phyloP scores from a whole-genome alignment of 768 basidiomycete species.

The Scleroderma bovista region DNA sequence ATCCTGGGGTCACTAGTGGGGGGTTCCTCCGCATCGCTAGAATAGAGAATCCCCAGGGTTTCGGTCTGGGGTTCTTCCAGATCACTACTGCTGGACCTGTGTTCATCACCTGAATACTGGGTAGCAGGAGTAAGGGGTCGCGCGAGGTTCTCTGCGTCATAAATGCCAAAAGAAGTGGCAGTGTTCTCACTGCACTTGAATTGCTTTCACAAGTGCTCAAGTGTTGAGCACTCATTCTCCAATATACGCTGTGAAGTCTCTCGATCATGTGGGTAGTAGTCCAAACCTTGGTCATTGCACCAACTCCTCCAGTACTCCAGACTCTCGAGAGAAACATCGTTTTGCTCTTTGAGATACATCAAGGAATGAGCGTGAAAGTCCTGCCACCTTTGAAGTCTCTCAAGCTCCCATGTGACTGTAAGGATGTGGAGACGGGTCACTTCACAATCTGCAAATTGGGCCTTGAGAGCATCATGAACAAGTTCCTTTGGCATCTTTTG shows the following conservation, averaged over 20 bases:
- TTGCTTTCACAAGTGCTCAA: background rate
- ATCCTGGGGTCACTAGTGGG: too few species aligned
- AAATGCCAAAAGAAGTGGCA: background rate
- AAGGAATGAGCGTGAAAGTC: background rate
- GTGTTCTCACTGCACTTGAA: background rate
- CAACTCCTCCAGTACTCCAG: background rate
- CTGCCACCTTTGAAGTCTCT: background rate
- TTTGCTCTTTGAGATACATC: background rate
- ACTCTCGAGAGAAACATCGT: too few species aligned
- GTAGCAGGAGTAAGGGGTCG: too few species aligned
- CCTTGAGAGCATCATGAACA: background rate
- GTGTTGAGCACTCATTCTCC: background rate
- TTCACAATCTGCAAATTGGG: background rate
- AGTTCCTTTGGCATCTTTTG: background rate
- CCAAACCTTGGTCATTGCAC: background rate
- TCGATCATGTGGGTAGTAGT: background rate
- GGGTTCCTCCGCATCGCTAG: background rate
- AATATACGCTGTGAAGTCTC: background rate
- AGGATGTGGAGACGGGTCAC: background rate
- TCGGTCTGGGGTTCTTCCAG: too few species aligned
- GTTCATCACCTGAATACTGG: too few species aligned
- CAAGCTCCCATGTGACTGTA: background rate
- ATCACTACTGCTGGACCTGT: too few species aligned
- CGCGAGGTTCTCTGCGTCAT: too few species aligned
- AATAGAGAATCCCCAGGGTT: background rate